phyloP scores from a whole-genome alignment of 345 rosid species.

The Jatropha curcas region DNA sequence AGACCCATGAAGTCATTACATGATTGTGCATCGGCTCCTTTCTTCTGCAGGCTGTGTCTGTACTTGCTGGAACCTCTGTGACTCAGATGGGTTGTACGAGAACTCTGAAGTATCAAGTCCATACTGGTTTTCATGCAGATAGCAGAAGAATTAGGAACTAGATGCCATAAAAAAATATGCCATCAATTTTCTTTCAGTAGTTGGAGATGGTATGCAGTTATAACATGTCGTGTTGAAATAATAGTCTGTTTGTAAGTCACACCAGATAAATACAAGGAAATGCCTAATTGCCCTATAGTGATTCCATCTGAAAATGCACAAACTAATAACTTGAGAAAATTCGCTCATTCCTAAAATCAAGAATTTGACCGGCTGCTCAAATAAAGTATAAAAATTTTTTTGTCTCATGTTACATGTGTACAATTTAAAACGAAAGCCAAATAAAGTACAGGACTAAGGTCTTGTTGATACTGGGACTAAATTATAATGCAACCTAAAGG shows the following conservation, averaged over 20 bases:
- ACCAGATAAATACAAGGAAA: too few species aligned
- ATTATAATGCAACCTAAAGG: background rate
- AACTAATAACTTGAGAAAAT: background rate
- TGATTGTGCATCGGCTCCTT: conserved; percentile 81
- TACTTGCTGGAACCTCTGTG: conserved; percentile 71
- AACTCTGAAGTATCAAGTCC: conserved; percentile 96
- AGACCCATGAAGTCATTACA: conserved; percentile 42
- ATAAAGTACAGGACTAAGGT: background rate
- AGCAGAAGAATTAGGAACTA: background rate
- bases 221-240: too few species aligned
- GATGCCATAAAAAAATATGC: background rate
- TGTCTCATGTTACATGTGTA: background rate
- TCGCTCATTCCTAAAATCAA: background rate
- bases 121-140: conserved; percentile 51
- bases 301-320: background rate
- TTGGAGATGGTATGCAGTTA: too few species aligned
- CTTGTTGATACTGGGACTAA: background rate
- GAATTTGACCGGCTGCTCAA: background rate
- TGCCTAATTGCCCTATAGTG: too few species aligned
- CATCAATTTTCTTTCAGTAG: background rate
- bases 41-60: conserved; percentile 68
- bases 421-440: background rate
- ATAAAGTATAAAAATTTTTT: background rate
- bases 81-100: conserved; percentile 86
- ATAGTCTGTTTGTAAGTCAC: too few species aligned